Conservation (phyloP, 164 flowering plant species). For the Vitis rupestris region DNA sequence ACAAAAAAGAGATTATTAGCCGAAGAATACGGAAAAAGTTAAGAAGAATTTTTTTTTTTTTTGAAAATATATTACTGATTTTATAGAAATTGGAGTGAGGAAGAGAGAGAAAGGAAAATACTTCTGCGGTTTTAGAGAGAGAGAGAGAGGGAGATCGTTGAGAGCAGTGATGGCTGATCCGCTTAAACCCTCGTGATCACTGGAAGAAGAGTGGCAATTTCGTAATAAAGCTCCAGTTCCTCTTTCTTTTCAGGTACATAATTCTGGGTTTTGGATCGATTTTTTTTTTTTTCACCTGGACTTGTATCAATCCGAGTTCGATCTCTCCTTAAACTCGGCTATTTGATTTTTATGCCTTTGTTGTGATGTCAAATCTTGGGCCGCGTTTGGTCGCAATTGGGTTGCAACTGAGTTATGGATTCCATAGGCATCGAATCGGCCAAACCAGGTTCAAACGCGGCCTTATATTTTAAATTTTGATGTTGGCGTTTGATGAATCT, state of each 20-base stretch:
- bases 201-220: background rate
- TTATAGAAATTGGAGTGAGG: background rate
- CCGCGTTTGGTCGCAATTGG: too few relatives aligned
- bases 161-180: conserved; percentile 1
- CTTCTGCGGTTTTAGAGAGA: background rate
- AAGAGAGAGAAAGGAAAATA: background rate
- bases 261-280: conserved; percentile 8
- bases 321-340: too few relatives aligned
- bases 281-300: background rate
- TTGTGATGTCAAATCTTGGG: too few relatives aligned
- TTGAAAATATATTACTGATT: background rate
- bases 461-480: too few relatives aligned
- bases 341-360: too few relatives aligned
- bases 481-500: too few relatives aligned
- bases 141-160: background rate
- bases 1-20: too few relatives aligned
- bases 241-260: conserved; percentile 7
- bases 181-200: conserved; percentile 3
- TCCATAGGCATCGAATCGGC: too few relatives aligned
- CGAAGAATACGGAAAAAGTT: too few relatives aligned
- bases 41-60: too few relatives aligned
- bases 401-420: too few relatives aligned
- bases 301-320: background rate
- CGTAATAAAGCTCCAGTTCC: background rate
- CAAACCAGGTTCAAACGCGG: too few relatives aligned